Conservation (phyloP, 352 stramenopile genomes). For the Globisporangium emineosum region DNA sequence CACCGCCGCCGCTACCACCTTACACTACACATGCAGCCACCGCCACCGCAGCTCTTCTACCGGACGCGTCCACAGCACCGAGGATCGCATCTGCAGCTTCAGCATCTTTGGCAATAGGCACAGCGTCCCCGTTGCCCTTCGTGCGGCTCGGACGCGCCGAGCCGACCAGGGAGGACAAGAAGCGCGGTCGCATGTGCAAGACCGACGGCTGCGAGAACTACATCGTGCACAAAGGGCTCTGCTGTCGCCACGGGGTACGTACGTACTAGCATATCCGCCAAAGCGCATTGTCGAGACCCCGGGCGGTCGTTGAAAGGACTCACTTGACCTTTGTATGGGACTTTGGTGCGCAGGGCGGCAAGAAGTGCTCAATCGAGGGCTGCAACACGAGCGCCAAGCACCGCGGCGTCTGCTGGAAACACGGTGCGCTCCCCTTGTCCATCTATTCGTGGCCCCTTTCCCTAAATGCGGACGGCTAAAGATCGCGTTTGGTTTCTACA, state of each 20-base stretch:
- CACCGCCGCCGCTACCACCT: not conserved
- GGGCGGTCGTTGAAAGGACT: slow-evolving; percentile 1
- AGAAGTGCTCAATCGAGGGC: slow-evolving; percentile 36
- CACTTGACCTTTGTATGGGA: slow-evolving; percentile 1
- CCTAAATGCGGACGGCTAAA: not conserved
- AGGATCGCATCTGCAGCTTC: not conserved
- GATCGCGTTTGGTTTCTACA: not conserved
- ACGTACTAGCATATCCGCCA: not conserved
- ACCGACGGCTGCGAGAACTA: slow-evolving; percentile 22
- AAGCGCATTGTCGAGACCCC: not conserved
- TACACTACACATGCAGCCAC: not conserved
- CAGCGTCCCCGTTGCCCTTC: not conserved
- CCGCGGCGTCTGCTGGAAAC: slow-evolving; percentile 45
- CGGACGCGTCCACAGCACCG: not conserved
- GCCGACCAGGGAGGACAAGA: slow-evolving; percentile 13
- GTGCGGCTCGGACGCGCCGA: not conserved
- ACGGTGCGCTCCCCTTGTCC: slow-evolving; percentile 25
- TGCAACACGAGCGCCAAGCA: slow-evolving; percentile 45
- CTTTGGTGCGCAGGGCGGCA: slow-evolving; percentile 30
- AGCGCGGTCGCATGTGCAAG: slow-evolving; percentile 19
- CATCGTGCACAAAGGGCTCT: slow-evolving; percentile 25
- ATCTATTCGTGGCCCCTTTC: not conserved
- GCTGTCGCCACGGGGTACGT: slow-evolving; percentile 26
- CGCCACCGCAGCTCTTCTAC: not conserved
- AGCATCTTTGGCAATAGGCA: not conserved